A percentile compares a stretch with the other conserved stretches of the same genome.
Conservation (phyloP, 306 rosid genomes). For the Trifolium fragiferum region DNA sequence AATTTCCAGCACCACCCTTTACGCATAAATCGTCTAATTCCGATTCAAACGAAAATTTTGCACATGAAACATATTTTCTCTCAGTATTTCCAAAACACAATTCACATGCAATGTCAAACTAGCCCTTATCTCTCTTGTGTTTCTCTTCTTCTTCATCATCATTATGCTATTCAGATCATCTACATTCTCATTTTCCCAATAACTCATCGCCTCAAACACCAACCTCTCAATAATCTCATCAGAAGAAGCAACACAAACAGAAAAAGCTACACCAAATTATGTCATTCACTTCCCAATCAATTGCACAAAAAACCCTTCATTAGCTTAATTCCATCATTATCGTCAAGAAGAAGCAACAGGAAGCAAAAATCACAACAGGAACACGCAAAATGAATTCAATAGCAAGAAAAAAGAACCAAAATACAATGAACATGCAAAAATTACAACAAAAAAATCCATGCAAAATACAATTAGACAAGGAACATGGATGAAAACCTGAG, state of each 20-base stretch:
- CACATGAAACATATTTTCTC: neutral
- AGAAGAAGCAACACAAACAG: no score
- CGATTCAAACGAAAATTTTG: no score
- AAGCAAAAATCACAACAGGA: neutral
- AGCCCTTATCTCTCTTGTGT: neutral
- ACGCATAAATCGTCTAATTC: neutral
- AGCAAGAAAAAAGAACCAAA: neutral
- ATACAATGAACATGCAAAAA: neutral
- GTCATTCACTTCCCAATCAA: neutral
- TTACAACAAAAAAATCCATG: no score
- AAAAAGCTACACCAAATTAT: no score
- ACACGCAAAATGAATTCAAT: neutral
- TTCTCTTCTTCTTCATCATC: no score
- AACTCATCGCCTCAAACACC: no score
- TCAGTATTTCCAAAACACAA: neutral
- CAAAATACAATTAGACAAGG: neutral
- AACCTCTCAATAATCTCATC: no score
- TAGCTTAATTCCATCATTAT: neutral
- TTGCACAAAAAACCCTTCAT: neutral
- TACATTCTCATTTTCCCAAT: no score
- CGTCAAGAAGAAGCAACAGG: neutral
- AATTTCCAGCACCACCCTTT: neutral
- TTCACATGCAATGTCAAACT: neutral
- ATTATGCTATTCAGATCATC: no score
- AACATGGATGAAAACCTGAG: neutral